Evolutionary conservation across 2,329 filamentous ascomycete genomes (phyloP), one percentile per base, ranked within the genome.

Genomic region (Nemania bipapillata): DNA sequence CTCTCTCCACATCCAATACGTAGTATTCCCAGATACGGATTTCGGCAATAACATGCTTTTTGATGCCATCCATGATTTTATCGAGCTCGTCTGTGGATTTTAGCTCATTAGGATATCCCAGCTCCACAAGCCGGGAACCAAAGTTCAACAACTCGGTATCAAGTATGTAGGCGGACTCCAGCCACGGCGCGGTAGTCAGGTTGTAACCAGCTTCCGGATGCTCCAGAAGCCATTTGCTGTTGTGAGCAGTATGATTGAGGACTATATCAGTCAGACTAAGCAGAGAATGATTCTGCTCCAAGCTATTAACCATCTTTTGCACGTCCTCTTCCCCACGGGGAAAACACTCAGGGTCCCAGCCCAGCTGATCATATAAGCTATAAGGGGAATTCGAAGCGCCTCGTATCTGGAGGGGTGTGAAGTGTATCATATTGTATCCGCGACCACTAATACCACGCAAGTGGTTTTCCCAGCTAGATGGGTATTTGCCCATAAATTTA

Each of bases 381-480:
- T 98, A 99, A 0, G 96, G 96, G 1, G 96, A 99, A 78, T 99
- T 97, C 60, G 96, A 99, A 52, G 85, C 86, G 65, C 96, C 96
- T 68, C 96, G 90, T 66, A 91, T 86, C 85, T 97, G 96, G 73
- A 99, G 84, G 9, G 96, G 96, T 1, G 96, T 97, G 80, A 99
- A 99, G 80, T 99, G 96, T 68, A 99, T 90, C 94, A 98, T 97
- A 82, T 99, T 99, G 86, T 99, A 99, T 53, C 94, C 94, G 69
- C 96, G 88, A 76, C 92, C 89, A 78, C 92, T 92, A 79, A 99
- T 97, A 30, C 96, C 94, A 65, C 87, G 86, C 65, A 99, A 83
- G 79, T 98, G 95, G 59, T 89, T 91, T 78, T 97, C 89, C 94
- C 95, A 99, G 76, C 97, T 92, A 17, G 85, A 85, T 0, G 95